Conservation (phyloP, 2,329 filamentous ascomycete genomes). For the Pseudocercospora crystallina region DNA sequence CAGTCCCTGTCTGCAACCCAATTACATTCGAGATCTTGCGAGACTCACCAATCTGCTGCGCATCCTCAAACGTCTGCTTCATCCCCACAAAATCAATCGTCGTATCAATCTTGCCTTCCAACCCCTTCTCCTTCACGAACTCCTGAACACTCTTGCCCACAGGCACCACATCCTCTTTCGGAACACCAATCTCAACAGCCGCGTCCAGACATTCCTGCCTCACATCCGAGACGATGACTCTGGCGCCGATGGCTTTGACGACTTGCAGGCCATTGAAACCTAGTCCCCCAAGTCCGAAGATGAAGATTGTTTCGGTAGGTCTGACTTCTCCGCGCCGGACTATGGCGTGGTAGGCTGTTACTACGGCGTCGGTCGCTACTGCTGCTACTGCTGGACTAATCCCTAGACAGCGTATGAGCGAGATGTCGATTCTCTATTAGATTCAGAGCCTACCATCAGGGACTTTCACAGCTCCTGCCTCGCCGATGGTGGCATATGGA, state of each 20-base stretch:
- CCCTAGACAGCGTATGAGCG: constrained; percentile 6
- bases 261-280: constrained; percentile 46
- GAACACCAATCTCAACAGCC: constrained; percentile 36
- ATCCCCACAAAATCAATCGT: constrained; percentile 23
- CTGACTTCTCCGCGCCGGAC: constrained; percentile 39
- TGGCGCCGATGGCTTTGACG: constrained; percentile 51
- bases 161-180: constrained; percentile 28
- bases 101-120: constrained; percentile 16
- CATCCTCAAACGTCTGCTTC: constrained; percentile 41
- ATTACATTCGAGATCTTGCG: too few relatives aligned
- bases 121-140: constrained; percentile 6
- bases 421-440: too few relatives aligned
- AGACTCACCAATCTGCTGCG: constrained; percentile 37
- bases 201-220: constrained; percentile 34
- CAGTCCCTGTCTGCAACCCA: too few relatives aligned
- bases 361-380: constrained; percentile 44
- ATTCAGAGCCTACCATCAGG: constrained; percentile 9
- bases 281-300: constrained; percentile 45
- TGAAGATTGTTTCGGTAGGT: constrained; percentile 38
- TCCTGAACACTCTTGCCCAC: constrained; percentile 22
- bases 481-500: constrained; percentile 38
- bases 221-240: constrained; percentile 40
- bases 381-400: constrained; percentile 36
- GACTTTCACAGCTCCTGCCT: constrained; percentile 27
- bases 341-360: constrained; percentile 44